Evolutionary conservation across 164 flowering plant genomes (phyloP).

Genomic region (Protea cynaroides): DNA sequence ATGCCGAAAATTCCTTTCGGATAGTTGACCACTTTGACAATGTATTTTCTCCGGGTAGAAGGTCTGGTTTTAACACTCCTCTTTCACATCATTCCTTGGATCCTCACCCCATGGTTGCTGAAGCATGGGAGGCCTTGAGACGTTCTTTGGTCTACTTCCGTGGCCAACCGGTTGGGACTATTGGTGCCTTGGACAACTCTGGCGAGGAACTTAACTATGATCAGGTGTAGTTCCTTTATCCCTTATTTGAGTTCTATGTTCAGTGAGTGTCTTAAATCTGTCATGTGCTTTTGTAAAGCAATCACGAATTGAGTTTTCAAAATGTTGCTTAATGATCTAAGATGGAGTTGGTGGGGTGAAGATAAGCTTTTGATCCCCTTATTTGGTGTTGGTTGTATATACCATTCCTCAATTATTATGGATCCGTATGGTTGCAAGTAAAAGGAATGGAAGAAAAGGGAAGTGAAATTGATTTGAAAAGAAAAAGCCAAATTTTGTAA

Average conservation of each 20-base stretch:
- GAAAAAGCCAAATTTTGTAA: too few relatives aligned
- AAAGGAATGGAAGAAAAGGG: too few relatives aligned
- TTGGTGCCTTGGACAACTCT: conserved; percentile 64
- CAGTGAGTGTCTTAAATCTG: neutral
- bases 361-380: neutral
- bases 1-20: conserved; percentile 19
- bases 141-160: conserved; percentile 61
- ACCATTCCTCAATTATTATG: neutral
- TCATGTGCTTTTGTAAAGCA: neutral
- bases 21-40: conserved; percentile 25
- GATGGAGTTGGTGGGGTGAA: neutral
- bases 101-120: conserved; percentile 54
- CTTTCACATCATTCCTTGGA: conserved; percentile 32
- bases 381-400: neutral
- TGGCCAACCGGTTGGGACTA: conserved; percentile 77
- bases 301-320: neutral
- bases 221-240: conserved; percentile 39
- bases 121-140: conserved; percentile 72
- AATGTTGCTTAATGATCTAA: neutral
- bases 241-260: neutral
- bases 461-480: too few relatives aligned
- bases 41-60: conserved; percentile 31
- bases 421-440: too few relatives aligned
- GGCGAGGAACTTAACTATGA: conserved; percentile 72
- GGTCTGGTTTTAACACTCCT: conserved; percentile 43